phyloP scores from a whole-genome alignment of 441 rosid species.

The Pelargonium fulgidum region DNA sequence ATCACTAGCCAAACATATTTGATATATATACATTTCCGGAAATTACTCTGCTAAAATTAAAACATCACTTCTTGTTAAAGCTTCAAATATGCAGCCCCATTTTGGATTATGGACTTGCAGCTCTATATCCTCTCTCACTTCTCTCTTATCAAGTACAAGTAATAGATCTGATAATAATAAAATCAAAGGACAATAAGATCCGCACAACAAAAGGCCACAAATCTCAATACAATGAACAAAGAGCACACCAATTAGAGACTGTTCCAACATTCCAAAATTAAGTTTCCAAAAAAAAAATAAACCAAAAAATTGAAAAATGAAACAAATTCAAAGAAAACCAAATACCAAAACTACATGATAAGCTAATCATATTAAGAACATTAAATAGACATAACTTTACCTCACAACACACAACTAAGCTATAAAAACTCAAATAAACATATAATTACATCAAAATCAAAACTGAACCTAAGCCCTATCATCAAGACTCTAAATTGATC shows the following conservation, averaged over 20 bases:
- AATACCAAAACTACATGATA: background rate
- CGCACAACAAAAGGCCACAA: background rate
- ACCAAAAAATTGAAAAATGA: background rate
- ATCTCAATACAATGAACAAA: background rate
- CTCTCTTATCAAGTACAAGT: background rate
- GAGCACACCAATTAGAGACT: background rate
- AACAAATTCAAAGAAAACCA: background rate
- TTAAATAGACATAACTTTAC: background rate
- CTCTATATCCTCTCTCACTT: slow-evolving; percentile 4
- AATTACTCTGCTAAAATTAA: background rate
- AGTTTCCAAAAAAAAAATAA: slow-evolving; percentile 3
- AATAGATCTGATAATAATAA: background rate
- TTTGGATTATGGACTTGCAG: background rate
- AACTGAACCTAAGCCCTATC: background rate
- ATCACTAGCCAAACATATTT: background rate
- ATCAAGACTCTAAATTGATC: background rate
- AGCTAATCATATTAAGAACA: background rate
- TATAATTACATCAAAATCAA: background rate
- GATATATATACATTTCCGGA: background rate
- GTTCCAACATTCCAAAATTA: background rate
- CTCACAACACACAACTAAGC: background rate
- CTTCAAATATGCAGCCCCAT: background rate
- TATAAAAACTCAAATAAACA: background rate
- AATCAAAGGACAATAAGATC: background rate
- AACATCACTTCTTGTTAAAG: background rate